Evolutionary conservation across 2,329 filamentous ascomycete species (phyloP), one percentile per base, ranked within the genome.

Genomic region (Sporothrix protearum): DNA sequence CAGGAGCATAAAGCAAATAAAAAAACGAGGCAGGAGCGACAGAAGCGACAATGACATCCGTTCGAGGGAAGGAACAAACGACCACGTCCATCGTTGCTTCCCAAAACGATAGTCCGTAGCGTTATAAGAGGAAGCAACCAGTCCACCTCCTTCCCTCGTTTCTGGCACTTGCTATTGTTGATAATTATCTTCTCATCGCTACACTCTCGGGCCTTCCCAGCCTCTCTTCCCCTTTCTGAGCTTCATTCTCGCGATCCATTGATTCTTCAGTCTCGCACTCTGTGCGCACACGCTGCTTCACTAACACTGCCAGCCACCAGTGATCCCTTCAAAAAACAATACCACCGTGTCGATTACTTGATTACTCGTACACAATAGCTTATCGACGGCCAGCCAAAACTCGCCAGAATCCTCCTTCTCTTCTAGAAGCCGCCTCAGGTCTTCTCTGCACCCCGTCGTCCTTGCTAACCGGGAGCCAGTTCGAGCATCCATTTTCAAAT

Each of bases 341-440:
- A 47, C 61, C 9, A 45, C 53, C 30, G 33, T 14, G 22, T 55
- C 45, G 45, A n/a, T n/a, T 22, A 22, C 49, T 51, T 51, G 49
- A 19, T 22, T 51, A 8, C 28, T 47, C 42, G 16, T 36, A 14
- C 66, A 22, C 36, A 36, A 57, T 55, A n/a, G 51, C 67, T 59
- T 30, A 30, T 59, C 39, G 14, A 51, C 22, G 4, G 55, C 16
- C 49, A 25, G 39, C 63, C 42, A 45, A 67, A 67, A 68, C 42
- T 22, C 30, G 64, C 64, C 64, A 36, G 28, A 53, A 68, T 59
- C 36, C 51, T 67, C 36, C 42, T 67, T 22, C 69, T 71, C 25
- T 72, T 72, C 71, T 72, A 72, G 71, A 72, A 72, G 71, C 71
- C 53, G 53, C 53, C 55, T 47, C 61, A 39, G 39, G 49, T 45